Percentiles rank a stretch among this genome's conserved stretches.
phyloP scores from a whole-genome alignment of 495 filamentous ascomycete genomes.

The Neurospora pannonica region DNA sequence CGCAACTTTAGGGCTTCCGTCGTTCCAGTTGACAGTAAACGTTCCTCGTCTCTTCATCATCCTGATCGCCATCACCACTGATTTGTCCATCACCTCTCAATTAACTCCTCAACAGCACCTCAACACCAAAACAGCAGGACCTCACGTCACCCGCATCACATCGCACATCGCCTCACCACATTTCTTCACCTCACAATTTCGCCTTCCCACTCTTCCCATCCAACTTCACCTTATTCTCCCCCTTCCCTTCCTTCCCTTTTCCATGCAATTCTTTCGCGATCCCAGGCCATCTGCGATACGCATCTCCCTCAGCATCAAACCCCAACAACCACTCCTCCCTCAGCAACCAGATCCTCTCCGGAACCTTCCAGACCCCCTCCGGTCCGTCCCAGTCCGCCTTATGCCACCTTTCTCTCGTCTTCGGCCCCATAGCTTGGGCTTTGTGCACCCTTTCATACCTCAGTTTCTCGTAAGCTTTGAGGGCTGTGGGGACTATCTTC shows the following conservation, averaged over 20 bases:
- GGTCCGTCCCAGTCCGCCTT: slow-evolving; percentile 43
- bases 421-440: slow-evolving; percentile 50
- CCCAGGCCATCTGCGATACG: slow-evolving; percentile 21
- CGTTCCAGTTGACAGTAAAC: no score
- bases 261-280: slow-evolving; percentile 3
- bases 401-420: slow-evolving; percentile 52
- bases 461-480: slow-evolving; percentile 39
- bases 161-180: neutral
- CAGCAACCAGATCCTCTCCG: slow-evolving; percentile 44
- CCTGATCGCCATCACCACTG: no score
- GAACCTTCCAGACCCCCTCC: slow-evolving; percentile 44
- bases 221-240: neutral
- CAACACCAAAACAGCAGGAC: no score
- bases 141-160: no score
- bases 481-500: slow-evolving; percentile 27
- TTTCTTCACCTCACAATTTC: neutral
- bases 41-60: no score
- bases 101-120: no score
- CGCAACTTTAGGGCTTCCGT: no score
- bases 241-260: neutral
- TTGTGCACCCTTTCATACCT: slow-evolving; percentile 44
- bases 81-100: no score
- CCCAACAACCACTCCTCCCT: slow-evolving; percentile 51
- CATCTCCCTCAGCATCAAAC: slow-evolving; percentile 55
- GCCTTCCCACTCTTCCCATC: neutral